These are phyloP conservation scores for Ogataea siamensis DNA, from an alignment of 805 yeast genomes.

Conservation along the genomic window DNA sequence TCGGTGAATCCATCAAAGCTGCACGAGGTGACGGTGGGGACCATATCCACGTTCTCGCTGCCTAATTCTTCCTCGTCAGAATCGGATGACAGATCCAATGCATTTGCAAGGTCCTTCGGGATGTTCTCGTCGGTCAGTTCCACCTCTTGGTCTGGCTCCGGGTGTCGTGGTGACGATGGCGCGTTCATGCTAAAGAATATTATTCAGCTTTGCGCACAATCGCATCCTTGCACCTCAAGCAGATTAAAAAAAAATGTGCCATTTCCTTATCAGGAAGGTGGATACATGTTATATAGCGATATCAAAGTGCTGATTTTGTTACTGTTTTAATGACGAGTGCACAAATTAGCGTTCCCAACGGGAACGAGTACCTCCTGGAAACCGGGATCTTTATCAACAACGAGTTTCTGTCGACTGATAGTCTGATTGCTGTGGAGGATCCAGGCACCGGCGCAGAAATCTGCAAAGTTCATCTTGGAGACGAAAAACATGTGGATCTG, in stretches of 20 bases:
- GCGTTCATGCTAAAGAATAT: slow-evolving; percentile 4
- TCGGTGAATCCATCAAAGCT: slow-evolving; percentile 20
- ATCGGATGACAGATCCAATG: slow-evolving; percentile 19
- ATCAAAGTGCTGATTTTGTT: not conserved
- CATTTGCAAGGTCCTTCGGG: slow-evolving; percentile 25
- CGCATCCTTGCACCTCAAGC: slow-evolving; percentile 8
- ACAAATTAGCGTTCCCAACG: slow-evolving; percentile 45
- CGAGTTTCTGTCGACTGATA: slow-evolving; percentile 56
- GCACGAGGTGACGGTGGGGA: slow-evolving; percentile 15
- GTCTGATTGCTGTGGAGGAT: slow-evolving; percentile 56
- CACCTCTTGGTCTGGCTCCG: slow-evolving; percentile 30
- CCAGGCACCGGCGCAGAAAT: slow-evolving; percentile 56
- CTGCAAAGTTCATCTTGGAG: slow-evolving; percentile 50
- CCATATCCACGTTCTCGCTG: slow-evolving; percentile 13
- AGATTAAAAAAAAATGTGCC: not conserved
- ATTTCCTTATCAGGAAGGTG: slow-evolving; percentile 8
- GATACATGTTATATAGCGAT: slow-evolving; percentile 2
- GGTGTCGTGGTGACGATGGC: slow-evolving; percentile 26
- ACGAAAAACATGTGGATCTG: slow-evolving; percentile 48
- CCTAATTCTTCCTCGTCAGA: slow-evolving; percentile 19
- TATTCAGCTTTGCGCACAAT: not conserved
- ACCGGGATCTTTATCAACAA: slow-evolving; percentile 88
- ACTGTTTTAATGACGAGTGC: slow-evolving; percentile 11
- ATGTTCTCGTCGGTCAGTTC: slow-evolving; percentile 19
- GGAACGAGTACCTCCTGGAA: slow-evolving; percentile 60